phyloP scores from a whole-genome alignment of 2,329 filamentous ascomycete genomes.

The Pseudocercospora vitis region DNA sequence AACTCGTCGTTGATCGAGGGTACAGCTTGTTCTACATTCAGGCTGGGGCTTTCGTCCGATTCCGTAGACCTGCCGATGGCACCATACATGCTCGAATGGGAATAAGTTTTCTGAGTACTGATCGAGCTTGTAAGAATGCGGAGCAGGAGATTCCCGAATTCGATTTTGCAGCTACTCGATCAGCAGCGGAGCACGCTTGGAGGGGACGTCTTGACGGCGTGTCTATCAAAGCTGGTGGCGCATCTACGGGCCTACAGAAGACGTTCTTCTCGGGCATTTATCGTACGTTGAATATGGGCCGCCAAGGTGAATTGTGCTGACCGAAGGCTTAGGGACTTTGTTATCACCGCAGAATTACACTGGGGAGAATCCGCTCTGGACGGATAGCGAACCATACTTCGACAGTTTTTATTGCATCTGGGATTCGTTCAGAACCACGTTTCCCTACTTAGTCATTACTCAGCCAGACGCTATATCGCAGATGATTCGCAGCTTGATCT shows the following conservation, averaged over 20 bases:
- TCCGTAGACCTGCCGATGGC: constrained; percentile 16
- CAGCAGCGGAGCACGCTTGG: constrained; percentile 42
- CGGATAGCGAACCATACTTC: constrained; percentile 65
- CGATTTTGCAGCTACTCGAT: constrained; percentile 57
- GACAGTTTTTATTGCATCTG: constrained; percentile 70
- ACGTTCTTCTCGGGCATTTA: constrained; percentile 64
- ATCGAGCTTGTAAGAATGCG: constrained; percentile 65
- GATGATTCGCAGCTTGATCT: constrained; percentile 64
- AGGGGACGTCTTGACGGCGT: constrained; percentile 41
- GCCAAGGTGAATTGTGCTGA: no score
- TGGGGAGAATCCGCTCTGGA: constrained; percentile 67
- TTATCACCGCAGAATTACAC: constrained; percentile 70
- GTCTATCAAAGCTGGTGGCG: constrained; percentile 38
- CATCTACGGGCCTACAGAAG: constrained; percentile 55
- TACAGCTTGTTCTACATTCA: constrained; percentile 39
- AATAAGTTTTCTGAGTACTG: constrained; percentile 65
- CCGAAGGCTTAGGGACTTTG: constrained; percentile 50
- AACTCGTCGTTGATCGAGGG: constrained; percentile 34
- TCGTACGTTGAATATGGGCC: constrained; percentile 39
- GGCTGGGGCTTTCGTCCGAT: constrained; percentile 35
- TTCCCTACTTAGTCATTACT: constrained; percentile 62
- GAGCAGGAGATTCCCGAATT: constrained; percentile 67
- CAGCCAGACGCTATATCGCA: constrained; percentile 63
- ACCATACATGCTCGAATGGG: constrained; percentile 63
- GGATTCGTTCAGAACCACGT: constrained; percentile 63